Evolutionary conservation across 306 rosid species (phyloP).

Genomic region (Medicago lupulina): DNA sequence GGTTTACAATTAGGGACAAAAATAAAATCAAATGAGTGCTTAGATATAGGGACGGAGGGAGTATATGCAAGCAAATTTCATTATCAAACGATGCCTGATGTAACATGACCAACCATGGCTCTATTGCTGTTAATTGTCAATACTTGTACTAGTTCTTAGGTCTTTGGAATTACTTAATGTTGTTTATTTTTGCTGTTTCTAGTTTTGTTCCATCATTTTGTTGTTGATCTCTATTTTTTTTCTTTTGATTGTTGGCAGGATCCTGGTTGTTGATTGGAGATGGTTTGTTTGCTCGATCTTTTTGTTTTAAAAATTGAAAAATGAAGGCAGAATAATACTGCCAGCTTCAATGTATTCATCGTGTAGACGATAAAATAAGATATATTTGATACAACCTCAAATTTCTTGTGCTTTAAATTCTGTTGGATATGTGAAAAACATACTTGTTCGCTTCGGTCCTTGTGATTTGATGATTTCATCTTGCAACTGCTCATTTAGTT

Average conservation of each 20-base stretch:
- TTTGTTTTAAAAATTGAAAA: constrained; percentile 42
- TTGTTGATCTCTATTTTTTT: constrained; percentile 4
- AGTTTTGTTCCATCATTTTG: constrained; percentile 5
- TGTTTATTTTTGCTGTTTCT: neutral
- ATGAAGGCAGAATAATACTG: constrained; percentile 47
- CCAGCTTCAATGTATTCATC: constrained; percentile 49
- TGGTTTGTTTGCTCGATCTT: constrained; percentile 35
- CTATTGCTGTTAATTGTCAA: neutral
- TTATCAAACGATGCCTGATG: neutral
- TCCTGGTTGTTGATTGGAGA: constrained; percentile 41
- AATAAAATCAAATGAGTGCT: too few relatives aligned
- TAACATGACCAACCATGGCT: neutral
- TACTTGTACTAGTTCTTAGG: neutral
- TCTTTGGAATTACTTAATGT: neutral
- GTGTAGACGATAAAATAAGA: constrained; percentile 49
- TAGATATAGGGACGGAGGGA: too few relatives aligned
- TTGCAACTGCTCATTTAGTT: constrained; percentile 16
- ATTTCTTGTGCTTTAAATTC: constrained; percentile 39
- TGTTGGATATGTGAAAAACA: constrained; percentile 30
- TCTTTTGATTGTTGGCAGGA: constrained; percentile 37
- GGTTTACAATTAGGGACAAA: too few relatives aligned
- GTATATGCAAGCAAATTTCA: neutral
- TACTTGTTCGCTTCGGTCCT: constrained; percentile 11
- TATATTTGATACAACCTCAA: constrained; percentile 38
- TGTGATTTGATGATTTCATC: constrained; percentile 16